Percentiles rank a stretch among this genome's conserved stretches.
Conservation (phyloP, 2,329 filamentous ascomycete genomes). For the Aaosphaeria pasadenensis region DNA sequence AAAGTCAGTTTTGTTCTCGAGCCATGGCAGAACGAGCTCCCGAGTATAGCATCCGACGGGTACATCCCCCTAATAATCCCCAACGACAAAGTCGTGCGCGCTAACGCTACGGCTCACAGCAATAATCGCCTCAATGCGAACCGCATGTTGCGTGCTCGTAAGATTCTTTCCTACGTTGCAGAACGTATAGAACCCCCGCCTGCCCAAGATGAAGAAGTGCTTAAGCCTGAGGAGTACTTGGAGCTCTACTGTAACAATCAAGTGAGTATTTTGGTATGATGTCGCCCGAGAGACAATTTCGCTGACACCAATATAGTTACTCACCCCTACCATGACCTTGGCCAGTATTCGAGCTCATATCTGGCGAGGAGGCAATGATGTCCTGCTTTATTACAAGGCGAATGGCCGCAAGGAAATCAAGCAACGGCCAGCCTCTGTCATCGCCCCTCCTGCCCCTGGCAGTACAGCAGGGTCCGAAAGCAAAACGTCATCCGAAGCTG, state of each 20-base stretch:
- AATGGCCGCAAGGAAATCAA: conserved; percentile 74
- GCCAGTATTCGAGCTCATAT: conserved; percentile 87
- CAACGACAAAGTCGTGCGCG: conserved; percentile 17
- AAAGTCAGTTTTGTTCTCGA: conserved; percentile 95
- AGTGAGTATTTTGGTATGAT: conserved; percentile 50
- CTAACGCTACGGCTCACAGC: conserved; percentile 39
- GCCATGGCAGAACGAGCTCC: conserved; percentile 72
- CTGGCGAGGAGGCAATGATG: conserved; percentile 94
- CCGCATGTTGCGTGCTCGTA: conserved; percentile 91
- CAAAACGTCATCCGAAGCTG: conserved; percentile 30
- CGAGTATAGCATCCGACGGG: conserved; percentile 72
- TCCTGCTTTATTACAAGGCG: conserved; percentile 84
- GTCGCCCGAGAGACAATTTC: neutral
- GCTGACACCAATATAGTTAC: conserved; percentile 40
- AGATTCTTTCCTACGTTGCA: conserved; percentile 87
- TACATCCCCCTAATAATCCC: conserved; percentile 38
- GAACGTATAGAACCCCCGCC: conserved; percentile 79
- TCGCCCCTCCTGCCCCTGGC: conserved; percentile 4
- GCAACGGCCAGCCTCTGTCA: conserved; percentile 11
- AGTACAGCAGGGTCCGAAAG: conserved; percentile 27
- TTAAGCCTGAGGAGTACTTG: conserved; percentile 87
- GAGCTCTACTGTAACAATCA: conserved; percentile 94
- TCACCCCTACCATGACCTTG: conserved; percentile 85
- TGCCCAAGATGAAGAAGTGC: conserved; percentile 45
- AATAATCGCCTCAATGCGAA: conserved; percentile 95